phyloP scores from a whole-genome alignment of 208 protist species.

The Crithidia sp. region DNA sequence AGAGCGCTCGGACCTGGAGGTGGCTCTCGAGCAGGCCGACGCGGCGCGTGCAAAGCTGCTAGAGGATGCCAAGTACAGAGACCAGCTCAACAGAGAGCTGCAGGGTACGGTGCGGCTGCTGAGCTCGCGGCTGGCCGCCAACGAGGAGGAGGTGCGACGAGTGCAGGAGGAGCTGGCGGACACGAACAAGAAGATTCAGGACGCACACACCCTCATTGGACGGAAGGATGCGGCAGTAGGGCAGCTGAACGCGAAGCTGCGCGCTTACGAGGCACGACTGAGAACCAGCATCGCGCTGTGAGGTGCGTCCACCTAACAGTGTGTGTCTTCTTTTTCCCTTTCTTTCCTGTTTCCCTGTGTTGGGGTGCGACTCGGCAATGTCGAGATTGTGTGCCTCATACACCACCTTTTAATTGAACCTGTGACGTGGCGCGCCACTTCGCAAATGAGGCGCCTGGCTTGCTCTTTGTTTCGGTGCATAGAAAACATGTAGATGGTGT shows the following conservation, averaged over 20 bases:
- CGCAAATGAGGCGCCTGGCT: no score
- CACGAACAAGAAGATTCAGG: constrained; percentile 70
- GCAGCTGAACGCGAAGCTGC: constrained; percentile 82
- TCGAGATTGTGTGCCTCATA: background rate
- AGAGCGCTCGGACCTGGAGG: constrained; percentile 53
- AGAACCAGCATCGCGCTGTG: constrained; percentile 26
- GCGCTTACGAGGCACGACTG: constrained; percentile 75
- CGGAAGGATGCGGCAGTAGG: constrained; percentile 83
- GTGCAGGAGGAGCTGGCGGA: constrained; percentile 80
- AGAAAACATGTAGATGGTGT: no score
- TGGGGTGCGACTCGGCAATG: background rate
- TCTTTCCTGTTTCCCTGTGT: background rate
- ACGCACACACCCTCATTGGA: constrained; percentile 81
- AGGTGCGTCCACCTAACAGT: background rate
- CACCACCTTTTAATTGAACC: background rate
- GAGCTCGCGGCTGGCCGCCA: constrained; percentile 63
- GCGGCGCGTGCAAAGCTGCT: constrained; percentile 59
- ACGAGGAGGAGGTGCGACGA: constrained; percentile 78
- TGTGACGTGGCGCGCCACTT: no score
- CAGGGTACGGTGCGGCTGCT: constrained; percentile 86
- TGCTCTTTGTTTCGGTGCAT: no score
- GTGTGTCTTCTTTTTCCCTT: constrained; percentile 12
- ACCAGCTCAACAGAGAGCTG: constrained; percentile 82
- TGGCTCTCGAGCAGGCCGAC: constrained; percentile 63
- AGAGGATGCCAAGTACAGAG: constrained; percentile 71